Evolutionary conservation across 1,284 basidiomycete species (phyloP).

Genomic region (Melampsora occidentalis): DNA sequence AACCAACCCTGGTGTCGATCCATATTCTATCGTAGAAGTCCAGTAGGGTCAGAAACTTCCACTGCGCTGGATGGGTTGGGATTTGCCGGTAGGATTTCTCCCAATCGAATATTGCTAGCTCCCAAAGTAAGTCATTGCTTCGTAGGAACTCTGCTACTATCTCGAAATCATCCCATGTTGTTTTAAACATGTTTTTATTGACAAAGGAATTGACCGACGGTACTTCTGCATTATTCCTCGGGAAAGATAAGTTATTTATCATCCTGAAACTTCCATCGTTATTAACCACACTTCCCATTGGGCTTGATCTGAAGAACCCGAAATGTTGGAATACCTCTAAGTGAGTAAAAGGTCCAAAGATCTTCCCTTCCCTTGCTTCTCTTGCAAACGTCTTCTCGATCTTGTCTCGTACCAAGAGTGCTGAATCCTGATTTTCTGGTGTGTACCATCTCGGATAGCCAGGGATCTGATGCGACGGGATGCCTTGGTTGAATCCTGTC

Average conservation of each 20-base stretch:
- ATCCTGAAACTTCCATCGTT: neutral
- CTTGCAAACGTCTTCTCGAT: neutral
- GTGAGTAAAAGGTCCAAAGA: neutral
- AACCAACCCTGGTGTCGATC: neutral
- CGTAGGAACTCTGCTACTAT: neutral
- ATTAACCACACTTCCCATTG: neutral
- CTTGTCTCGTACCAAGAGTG: neutral
- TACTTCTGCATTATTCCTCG: no score
- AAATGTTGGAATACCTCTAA: neutral
- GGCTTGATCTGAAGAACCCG: slow-evolving; percentile 15
- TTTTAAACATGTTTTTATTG: neutral
- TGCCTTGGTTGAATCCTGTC: slow-evolving; percentile 18
- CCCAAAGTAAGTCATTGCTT: neutral
- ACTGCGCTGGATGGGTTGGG: neutral
- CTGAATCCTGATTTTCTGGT: neutral
- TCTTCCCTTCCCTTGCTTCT: neutral
- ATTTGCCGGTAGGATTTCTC: neutral
- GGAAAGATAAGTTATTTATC: neutral
- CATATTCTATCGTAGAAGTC: neutral
- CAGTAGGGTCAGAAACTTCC: no score
- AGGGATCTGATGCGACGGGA: neutral
- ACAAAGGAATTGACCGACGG: slow-evolving; percentile 19
- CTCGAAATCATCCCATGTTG: slow-evolving; percentile 16
- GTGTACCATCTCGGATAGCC: neutral
- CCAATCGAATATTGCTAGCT: slow-evolving; percentile 9